Evolutionary conservation across 2,329 filamentous ascomycete species (phyloP).

Genomic region (Ophiostoma pallidulum): DNA sequence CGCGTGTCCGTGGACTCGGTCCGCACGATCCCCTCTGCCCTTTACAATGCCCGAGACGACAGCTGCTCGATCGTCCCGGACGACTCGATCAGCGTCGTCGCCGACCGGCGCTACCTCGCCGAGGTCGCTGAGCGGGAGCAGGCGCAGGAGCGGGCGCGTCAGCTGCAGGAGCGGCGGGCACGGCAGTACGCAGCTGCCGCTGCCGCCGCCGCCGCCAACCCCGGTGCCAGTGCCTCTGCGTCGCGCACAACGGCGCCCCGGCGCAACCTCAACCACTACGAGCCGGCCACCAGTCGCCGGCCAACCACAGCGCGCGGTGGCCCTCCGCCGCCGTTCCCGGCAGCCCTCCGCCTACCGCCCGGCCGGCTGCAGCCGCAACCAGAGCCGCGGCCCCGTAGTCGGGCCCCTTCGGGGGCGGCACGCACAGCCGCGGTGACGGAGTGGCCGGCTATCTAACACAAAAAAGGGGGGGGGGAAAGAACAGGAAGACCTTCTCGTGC

Average conservation of each 20-base stretch:
- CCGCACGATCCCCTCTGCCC: not conserved
- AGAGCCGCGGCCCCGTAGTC: too few relatives aligned
- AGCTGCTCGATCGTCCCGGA: constrained; percentile 11
- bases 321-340: too few relatives aligned
- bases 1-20: not conserved
- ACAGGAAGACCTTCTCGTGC: too few relatives aligned
- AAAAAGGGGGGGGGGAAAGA: too few relatives aligned
- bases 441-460: too few relatives aligned
- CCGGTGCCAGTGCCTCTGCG: too few relatives aligned
- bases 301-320: too few relatives aligned
- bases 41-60: not conserved
- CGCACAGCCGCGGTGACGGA: too few relatives aligned
- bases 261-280: constrained; percentile 9
- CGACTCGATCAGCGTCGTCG: constrained; percentile 15
- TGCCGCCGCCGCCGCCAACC: not conserved
- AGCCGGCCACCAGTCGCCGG: constrained; percentile 2
- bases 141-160: not conserved
- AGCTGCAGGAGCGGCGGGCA: not conserved
- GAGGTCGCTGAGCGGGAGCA: not conserved
- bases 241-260: not conserved
- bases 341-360: too few relatives aligned
- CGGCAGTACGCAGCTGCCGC: not conserved
- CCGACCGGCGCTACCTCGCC: not conserved
- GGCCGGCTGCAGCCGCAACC: too few relatives aligned
- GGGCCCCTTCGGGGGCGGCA: too few relatives aligned